Evolutionary conservation across 2,329 filamentous ascomycete species (phyloP), one percentile per base, ranked within the genome.

Genomic region (Aspergillus proliferans): DNA sequence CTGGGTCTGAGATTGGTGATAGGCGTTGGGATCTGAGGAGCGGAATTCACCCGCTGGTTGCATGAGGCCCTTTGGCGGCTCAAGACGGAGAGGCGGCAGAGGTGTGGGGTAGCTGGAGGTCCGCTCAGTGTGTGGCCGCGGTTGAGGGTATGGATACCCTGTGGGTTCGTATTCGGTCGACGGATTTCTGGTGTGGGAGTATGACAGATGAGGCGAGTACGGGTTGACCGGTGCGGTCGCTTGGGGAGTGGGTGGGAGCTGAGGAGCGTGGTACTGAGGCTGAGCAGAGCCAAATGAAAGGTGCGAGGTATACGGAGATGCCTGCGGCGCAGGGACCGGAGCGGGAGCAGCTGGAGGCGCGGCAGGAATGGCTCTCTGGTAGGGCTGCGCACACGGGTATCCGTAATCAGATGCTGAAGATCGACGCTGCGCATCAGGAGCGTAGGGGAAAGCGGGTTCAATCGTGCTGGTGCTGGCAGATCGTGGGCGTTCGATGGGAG

Each of bases 401-500:
- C 60, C 64, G 38, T 74, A 71, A 26, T 79, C 78, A 10, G 70
- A 69, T n/a, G 62, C 71, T 15, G 77, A 78, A 6, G 76, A 74
- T 26, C 77, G 72, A 22, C 78, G 72, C 34, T 70, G 65, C 6
- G 68, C 58, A 24, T 75, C 74, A 52, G 59, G 53, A 15, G 61
- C 60, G 49, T 75, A 79, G 2, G 70, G 53, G 39, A 65, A 71
- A 15, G 66, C 58, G 9, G 72, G 70, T 26, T 77, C 76, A 14
- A 77, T 69, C 56, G 77, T 81, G 44, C 79, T 78, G 58, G 80
- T 82, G 62, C 82, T 85, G 30, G 77, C 71, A 5, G 83, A 85
- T 41, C 83, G 77, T 3, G 78, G 78, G 18, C 81, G 80, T 47
- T 78, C 75, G 46, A 69, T 63, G 8, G 74, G 68, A 30, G 71